Base-by-base conservation (phyloP, 176 grass and related monocot genomes). In the Ampelocalamus luodianensis region DNA sequence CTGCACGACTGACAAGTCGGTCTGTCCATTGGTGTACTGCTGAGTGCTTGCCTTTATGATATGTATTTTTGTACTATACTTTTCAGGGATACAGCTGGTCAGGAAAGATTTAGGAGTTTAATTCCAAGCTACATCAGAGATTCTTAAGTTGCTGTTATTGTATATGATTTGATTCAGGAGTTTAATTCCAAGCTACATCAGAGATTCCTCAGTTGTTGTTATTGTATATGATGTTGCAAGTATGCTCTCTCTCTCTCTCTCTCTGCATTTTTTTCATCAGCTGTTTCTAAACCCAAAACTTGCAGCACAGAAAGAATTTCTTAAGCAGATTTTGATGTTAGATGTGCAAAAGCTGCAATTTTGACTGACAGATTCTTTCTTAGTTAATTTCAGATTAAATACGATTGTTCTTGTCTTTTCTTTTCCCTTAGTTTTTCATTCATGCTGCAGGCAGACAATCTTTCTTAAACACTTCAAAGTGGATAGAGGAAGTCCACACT, bases 381-480 rank as follows among this genome's bases (percentile, higher is more conserved):
- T 48, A 49, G 3, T 56, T 51, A 1, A 44, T 26, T 71, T 63
- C 42, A 10, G 9, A 61, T 59, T 81, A 67, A 53, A 71, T 36
- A 22, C 54, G 13, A 44, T 6, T 2, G 5, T 85, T 65, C 40
- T 63, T 78, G 32, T 46, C 71, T 85, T 68, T 62, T 58, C 32
- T 70, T 61, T 85, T 26, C 71, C 61, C 82, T 72, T 48, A 44
- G 12, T 78, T 44, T 82, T 50, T 27, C 56, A 26, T 88, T 45
- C 37, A 59, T 75, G 72, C 12, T 84, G 76, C 82, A 98, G 96
- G 96, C 82, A 85, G 93, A 51, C 93, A 98, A 59, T 95, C 96
- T 72, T 98, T 98, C 91, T 89, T 98, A 24, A 98, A 98, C 88
- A 98, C 96, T 80, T 98, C 93, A 49, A 98, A 98, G 83, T 98